Percentiles rank a stretch among this genome's conserved stretches.
Conservation (phyloP, 768 basidiomycete species). For the Collybia nuda region DNA sequence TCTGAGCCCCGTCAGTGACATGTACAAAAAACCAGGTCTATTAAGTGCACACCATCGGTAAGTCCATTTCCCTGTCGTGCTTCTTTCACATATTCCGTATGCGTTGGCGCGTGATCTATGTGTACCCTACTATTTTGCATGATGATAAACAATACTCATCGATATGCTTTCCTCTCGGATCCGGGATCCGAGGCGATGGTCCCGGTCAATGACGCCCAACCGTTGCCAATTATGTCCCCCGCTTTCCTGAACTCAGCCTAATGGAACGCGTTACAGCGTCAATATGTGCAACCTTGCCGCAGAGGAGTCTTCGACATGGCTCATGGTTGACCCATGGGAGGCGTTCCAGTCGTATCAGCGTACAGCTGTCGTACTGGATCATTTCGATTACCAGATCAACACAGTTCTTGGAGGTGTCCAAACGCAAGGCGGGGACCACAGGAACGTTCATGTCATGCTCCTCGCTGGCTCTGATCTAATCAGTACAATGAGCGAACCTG, state of each 20-base stretch:
- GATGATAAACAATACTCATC: not conserved
- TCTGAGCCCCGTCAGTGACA: slow-evolving; percentile 93
- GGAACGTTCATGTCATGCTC: slow-evolving; percentile 83
- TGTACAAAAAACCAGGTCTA: slow-evolving; percentile 95
- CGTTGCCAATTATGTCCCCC: not conserved
- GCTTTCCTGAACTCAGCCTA: slow-evolving; percentile 10
- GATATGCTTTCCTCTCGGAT: slow-evolving; percentile 4
- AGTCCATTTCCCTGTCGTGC: slow-evolving; percentile 32
- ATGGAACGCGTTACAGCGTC: slow-evolving; percentile 46
- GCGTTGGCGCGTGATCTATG: slow-evolving; percentile 1
- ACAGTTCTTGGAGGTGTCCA: slow-evolving; percentile 75
- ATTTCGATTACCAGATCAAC: slow-evolving; percentile 96
- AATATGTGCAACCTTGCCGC: slow-evolving; percentile 89
- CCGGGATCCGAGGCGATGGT: slow-evolving; percentile 11
- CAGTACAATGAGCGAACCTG: slow-evolving; percentile 96
- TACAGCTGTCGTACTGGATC: slow-evolving; percentile 96
- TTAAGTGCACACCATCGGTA: slow-evolving; percentile 87
- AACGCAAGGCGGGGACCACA: slow-evolving; percentile 71
- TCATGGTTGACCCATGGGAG: slow-evolving; percentile 99
- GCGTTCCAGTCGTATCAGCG: slow-evolving; percentile 93
- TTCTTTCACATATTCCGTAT: not conserved
- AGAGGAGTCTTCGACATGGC: slow-evolving; percentile 87
- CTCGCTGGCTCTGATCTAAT: slow-evolving; percentile 98
- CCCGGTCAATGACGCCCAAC: not conserved
- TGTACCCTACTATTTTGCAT: not conserved